Evolutionary conservation across 2,329 filamentous ascomycete genomes (phyloP).

Genomic region (Colletotrichum endophyticum): DNA sequence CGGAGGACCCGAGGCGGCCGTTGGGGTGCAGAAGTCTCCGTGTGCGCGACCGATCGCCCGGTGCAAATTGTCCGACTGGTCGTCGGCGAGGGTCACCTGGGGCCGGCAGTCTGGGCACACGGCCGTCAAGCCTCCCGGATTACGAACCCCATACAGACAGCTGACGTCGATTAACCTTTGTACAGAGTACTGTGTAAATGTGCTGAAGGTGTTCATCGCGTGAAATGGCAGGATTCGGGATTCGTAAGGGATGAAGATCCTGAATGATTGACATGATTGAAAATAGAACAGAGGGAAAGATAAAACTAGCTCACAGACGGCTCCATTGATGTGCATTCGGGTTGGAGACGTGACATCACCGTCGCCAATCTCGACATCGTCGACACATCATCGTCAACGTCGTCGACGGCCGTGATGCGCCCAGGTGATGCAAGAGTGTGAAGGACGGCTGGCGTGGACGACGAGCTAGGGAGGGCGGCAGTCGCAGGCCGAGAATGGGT

Average conservation of each 20-base stretch:
- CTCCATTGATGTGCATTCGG: background rate
- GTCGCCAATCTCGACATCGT: background rate
- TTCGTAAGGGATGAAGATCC: slow-evolving; percentile 1
- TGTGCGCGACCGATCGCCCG: background rate
- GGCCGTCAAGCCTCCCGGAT: background rate
- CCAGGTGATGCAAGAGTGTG: background rate
- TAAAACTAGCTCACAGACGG: background rate
- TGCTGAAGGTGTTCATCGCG: background rate
- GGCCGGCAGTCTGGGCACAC: background rate
- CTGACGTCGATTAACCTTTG: background rate
- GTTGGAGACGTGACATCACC: background rate
- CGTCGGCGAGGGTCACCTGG: background rate
- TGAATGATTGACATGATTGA: background rate
- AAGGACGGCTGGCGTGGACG: background rate
- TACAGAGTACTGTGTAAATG: background rate
- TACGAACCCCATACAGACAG: background rate
- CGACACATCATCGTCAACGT: background rate
- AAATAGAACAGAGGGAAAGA: background rate
- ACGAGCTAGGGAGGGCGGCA: background rate
- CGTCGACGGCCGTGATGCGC: background rate
- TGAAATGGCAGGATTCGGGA: background rate
- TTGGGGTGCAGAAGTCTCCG: background rate
- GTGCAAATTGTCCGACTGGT: background rate
- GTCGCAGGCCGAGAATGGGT: background rate
- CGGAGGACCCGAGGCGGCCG: background rate